These are phyloP conservation scores for Moricandia arvensis DNA, from an alignment of 345 rosid species.

Conservation along the genomic window DNA sequence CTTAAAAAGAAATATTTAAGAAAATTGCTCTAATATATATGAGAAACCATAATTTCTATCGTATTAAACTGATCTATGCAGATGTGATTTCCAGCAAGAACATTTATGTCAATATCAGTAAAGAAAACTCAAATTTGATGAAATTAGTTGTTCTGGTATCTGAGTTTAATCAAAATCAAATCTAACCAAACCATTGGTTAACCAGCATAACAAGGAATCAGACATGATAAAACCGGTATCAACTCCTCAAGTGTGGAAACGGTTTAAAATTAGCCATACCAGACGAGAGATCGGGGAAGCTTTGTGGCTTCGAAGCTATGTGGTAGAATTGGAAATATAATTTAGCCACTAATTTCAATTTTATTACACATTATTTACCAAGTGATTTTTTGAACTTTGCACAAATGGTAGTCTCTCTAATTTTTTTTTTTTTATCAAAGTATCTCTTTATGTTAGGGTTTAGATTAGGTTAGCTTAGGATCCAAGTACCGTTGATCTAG, in stretches of 20 bases:
- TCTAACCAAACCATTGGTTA: neutral
- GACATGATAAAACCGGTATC: neutral
- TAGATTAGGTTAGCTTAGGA: no score
- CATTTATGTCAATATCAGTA: neutral
- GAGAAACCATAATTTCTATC: neutral
- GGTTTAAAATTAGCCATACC: neutral
- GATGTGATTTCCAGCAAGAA: neutral
- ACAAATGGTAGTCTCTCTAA: no score
- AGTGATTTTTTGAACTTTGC: no score
- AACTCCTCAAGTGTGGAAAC: neutral
- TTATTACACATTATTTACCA: no score
- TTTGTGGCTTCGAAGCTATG: conserved; percentile 35
- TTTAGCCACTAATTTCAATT: no score
- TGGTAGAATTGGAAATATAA: no score
- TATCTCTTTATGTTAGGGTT: no score
- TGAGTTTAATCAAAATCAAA: neutral
- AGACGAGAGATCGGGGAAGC: neutral
- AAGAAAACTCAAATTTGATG: neutral
- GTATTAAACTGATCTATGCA: neutral
- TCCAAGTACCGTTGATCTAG: no score
- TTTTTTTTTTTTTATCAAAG: neutral
- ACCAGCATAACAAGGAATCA: neutral
- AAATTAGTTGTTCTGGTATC: neutral
- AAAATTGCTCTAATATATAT: neutral
- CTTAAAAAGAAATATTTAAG: no score